Evolutionary conservation across 2,329 filamentous ascomycete genomes (phyloP).

Genomic region (Amauroascus verrucosus): DNA sequence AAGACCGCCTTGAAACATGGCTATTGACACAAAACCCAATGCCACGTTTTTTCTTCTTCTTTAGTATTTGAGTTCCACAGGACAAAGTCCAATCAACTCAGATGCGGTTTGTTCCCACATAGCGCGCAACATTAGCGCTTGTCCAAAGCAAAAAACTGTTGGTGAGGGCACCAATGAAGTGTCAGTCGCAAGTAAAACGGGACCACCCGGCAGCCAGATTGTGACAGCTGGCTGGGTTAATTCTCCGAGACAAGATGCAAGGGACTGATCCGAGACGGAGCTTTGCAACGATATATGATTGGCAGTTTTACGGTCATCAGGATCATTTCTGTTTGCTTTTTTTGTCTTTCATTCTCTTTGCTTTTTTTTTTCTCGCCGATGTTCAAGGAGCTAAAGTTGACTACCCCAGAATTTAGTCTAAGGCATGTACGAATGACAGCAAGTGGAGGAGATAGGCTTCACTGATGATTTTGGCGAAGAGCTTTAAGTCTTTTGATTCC

Average conservation of each 20-base stretch:
- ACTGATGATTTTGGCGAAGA: neutral
- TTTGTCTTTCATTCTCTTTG: no score
- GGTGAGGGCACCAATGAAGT: neutral
- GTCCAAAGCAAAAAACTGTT: neutral
- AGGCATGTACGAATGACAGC: neutral
- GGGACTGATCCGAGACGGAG: neutral
- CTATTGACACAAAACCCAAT: no score
- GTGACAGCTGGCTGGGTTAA: neutral
- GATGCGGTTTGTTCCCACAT: no score
- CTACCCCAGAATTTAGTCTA: neutral
- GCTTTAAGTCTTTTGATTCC: neutral
- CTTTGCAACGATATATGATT: neutral
- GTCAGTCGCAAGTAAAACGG: neutral
- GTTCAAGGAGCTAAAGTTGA: neutral
- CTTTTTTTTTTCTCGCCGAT: no score
- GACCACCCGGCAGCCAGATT: neutral
- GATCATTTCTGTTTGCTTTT: no score
- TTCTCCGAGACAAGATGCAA: neutral
- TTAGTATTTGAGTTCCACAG: no score
- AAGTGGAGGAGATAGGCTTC: neutral
- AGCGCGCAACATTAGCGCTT: no score
- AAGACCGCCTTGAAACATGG: no score
- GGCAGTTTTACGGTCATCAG: neutral
- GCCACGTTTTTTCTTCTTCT: no score
- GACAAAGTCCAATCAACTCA: no score